phyloP scores from a whole-genome alignment of 352 stramenopile species.

The Phytophthora pisi region DNA sequence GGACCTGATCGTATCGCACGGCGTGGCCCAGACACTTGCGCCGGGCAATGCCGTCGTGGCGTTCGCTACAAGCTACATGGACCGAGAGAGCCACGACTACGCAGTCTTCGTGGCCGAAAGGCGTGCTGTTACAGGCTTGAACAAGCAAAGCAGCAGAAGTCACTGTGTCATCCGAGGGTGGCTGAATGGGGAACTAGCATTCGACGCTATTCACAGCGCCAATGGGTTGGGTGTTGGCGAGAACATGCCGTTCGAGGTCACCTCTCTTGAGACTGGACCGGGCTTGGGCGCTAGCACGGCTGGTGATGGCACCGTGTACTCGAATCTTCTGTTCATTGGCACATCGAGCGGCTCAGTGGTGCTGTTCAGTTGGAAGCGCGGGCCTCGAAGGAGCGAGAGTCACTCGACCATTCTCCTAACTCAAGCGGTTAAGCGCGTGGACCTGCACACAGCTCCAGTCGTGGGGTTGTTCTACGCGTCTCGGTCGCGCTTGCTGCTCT shows the following conservation, averaged over 20 bases:
- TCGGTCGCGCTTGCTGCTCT: constrained; percentile 39
- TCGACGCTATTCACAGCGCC: constrained; percentile 40
- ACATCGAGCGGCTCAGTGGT: constrained; percentile 50
- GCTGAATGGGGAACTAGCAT: constrained; percentile 56
- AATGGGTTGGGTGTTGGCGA: constrained; percentile 18
- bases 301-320: constrained; percentile 14
- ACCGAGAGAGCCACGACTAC: constrained; percentile 58
- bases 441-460: constrained; percentile 58
- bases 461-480: constrained; percentile 48
- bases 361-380: constrained; percentile 54
- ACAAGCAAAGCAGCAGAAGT: constrained; percentile 5
- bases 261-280: constrained; percentile 44
- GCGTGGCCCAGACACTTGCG: constrained; percentile 26
- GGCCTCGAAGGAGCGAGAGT: constrained; percentile 25
- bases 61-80: constrained; percentile 36
- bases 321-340: constrained; percentile 53
- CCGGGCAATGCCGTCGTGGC: constrained; percentile 33
- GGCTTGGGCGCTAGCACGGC: constrained; percentile 12
- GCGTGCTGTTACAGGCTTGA: not conserved
- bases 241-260: constrained; percentile 44
- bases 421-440: constrained; percentile 37
- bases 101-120: constrained; percentile 61
- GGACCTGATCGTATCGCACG: constrained; percentile 43
- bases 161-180: constrained; percentile 50
- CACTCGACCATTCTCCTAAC: constrained; percentile 36